Base-by-base conservation (phyloP, 495 filamentous ascomycete genomes). In the Neurospora sp. region DNA sequence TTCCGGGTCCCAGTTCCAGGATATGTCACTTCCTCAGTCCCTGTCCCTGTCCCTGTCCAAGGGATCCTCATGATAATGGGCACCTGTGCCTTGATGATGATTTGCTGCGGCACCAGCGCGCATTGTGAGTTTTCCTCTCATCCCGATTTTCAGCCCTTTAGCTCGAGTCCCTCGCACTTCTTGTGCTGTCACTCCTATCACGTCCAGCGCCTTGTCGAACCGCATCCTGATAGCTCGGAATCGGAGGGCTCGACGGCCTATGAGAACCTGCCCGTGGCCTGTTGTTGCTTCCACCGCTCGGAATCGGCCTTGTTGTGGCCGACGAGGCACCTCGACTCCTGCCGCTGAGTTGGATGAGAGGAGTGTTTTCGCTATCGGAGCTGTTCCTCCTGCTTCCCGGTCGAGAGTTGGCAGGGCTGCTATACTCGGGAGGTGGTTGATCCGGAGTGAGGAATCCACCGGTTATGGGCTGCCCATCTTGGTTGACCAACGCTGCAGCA, bases 361-460 rank as follows among this genome's bases (percentile, higher is more conserved):
- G 84, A 53, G 81, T 77, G 40, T 79, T 76, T 39, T 85, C 85
- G 72, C 80, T 82, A 27, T 85, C 79, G 71, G 76, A 76, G 71
- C 89, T 91, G 70, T 82, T 85, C 71, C 88, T 81, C 40, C 84
- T 84, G 78, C 88, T 89, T 72, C 48, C 46, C 59, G 38, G 31
- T 75, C 69, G 39, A 11, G 86, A 87, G 27, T 86, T 85, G 35
- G 86, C 86, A 2, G 92, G 91, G 76, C 91, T 93, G 2, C 89
- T 89, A 75, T 94, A 94, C 75, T 93, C 91, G 4, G 92, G 92
- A 20, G 92, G 92, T 35, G 89, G 80, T 73, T 83, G 79, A 72
- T 79, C 78, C 3, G 71, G 27, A 20, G 77, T 77, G 72, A 75
- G 83, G 41, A 79, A 75, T 39, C 80, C 81, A 18, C 83, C 82